Evolutionary conservation across 192 early-diverging fungal species (phyloP).

Genomic region (Coemansia javaensis): DNA sequence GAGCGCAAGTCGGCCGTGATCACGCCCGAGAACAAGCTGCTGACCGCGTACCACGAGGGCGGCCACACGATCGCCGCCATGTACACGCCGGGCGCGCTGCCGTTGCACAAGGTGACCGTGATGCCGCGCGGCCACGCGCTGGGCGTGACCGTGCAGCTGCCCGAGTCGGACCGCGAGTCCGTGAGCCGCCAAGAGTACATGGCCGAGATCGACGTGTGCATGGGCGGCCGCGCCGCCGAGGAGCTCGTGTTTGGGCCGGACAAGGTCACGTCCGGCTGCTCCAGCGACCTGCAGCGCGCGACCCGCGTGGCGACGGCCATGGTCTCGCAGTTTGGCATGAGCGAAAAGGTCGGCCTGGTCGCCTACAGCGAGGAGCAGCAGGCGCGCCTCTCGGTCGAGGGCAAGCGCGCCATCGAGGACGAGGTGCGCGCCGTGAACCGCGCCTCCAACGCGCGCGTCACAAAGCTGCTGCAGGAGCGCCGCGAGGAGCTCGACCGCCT

Average conservation of each 20-base stretch:
- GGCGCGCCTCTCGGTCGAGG: constrained; percentile 62
- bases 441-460: constrained; percentile 66
- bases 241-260: constrained; percentile 94
- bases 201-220: constrained; percentile 89
- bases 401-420: constrained; percentile 77
- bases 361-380: constrained; percentile 73
- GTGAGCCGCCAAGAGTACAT: constrained; percentile 77
- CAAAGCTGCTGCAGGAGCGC: constrained; percentile 64
- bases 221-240: constrained; percentile 98
- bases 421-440: constrained; percentile 78
- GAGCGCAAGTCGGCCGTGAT: constrained; percentile 91
- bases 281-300: constrained; percentile 86
- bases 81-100: constrained; percentile 92
- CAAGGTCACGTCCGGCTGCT: constrained; percentile 90
- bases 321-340: constrained; percentile 93
- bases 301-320: constrained; percentile 85
- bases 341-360: constrained; percentile 84
- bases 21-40: constrained; percentile 76
- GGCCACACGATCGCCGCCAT: constrained; percentile 94
- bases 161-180: constrained; percentile 82
- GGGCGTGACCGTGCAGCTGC: constrained; percentile 86
- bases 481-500: constrained; percentile 86
- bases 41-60: constrained; percentile 98
- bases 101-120: constrained; percentile 97
- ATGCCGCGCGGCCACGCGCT: constrained; percentile 86